These are phyloP conservation scores for Geranium incanum DNA, from an alignment of 441 rosid genomes.

Conservation along the genomic window DNA sequence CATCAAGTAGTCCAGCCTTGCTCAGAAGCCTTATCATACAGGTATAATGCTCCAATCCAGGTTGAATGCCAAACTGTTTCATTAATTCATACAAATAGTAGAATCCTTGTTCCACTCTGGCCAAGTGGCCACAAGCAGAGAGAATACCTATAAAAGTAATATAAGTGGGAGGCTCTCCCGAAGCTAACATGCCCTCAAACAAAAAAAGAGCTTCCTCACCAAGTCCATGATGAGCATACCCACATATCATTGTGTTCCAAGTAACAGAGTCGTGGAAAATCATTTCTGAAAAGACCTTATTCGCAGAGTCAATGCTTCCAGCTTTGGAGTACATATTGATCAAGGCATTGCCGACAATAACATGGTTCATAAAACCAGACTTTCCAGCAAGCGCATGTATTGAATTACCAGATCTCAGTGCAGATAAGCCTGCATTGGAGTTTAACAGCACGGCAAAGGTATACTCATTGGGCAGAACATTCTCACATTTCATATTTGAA, in stretches of 20 bases:
- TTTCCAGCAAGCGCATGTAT: slow-evolving; percentile 43
- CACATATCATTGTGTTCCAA: slow-evolving; percentile 76
- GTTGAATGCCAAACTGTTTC: slow-evolving; percentile 43
- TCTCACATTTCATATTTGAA: slow-evolving; percentile 35
- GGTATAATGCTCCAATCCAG: slow-evolving; percentile 66
- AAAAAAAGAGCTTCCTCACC: slow-evolving; percentile 51
- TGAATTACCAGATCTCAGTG: slow-evolving; percentile 42
- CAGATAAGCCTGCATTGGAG: slow-evolving; percentile 49
- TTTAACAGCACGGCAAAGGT: slow-evolving; percentile 55
- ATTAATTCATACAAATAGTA: slow-evolving; percentile 46
- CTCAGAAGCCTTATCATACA: slow-evolving; percentile 68
- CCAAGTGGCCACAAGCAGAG: slow-evolving; percentile 67
- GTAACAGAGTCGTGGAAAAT: slow-evolving; percentile 34
- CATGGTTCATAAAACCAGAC: slow-evolving; percentile 48
- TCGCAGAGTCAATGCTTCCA: slow-evolving; percentile 52
- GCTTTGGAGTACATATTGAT: slow-evolving; percentile 66
- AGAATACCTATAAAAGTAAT: slow-evolving; percentile 73
- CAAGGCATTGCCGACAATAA: slow-evolving; percentile 57
- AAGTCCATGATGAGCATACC: slow-evolving; percentile 69
- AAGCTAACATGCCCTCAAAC: slow-evolving; percentile 46
- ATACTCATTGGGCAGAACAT: slow-evolving; percentile 50
- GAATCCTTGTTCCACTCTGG: slow-evolving; percentile 52
- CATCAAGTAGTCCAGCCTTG: slow-evolving; percentile 61
- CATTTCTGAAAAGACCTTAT: slow-evolving; percentile 39
- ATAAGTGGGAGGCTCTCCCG: slow-evolving; percentile 52